Percentiles rank a stretch among this genome's conserved stretches.
phyloP scores from a whole-genome alignment of 2,329 filamentous ascomycete genomes.

The Fusarium annulatum region DNA sequence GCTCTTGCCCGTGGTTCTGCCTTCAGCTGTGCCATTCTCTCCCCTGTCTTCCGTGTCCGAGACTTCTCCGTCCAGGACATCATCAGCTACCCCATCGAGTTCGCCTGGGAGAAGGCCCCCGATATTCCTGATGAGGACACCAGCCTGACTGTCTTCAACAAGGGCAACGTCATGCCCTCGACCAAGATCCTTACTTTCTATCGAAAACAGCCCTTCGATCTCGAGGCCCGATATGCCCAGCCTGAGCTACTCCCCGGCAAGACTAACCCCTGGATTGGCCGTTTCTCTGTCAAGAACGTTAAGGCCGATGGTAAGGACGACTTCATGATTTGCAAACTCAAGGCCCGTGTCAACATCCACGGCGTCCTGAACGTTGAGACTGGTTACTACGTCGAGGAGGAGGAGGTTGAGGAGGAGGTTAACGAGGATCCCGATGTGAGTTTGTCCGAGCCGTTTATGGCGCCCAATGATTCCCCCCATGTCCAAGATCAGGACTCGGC shows the following conservation, averaged over 20 bases:
- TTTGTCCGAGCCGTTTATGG: conserved; percentile 44
- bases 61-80: conserved; percentile 99
- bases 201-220: conserved; percentile 95
- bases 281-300: conserved; percentile 97
- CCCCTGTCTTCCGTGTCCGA: conserved; percentile 96
- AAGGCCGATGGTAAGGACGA: conserved; percentile 93
- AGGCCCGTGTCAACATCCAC: conserved; percentile 95
- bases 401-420: conserved; percentile 94
- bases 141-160: conserved; percentile 96
- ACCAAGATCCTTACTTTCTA: conserved; percentile 99
- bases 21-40: conserved; percentile 97
- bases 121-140: conserved; percentile 99
- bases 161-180: conserved; percentile 94
- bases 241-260: conserved; percentile 89
- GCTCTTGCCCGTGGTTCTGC: conserved; percentile 94
- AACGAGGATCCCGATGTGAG: conserved; percentile 82
- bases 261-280: conserved; percentile 93
- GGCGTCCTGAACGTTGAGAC: conserved; percentile 96
- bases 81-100: conserved; percentile 97
- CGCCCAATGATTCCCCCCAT: conserved; percentile 2
- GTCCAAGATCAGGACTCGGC: neutral
- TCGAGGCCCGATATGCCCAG: conserved; percentile 93
- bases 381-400: conserved; percentile 97
- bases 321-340: conserved; percentile 99
- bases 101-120: conserved; percentile 97